These are phyloP conservation scores for Podospora didyma DNA, from an alignment of 495 filamentous ascomycete genomes.

Conservation along the genomic window DNA sequence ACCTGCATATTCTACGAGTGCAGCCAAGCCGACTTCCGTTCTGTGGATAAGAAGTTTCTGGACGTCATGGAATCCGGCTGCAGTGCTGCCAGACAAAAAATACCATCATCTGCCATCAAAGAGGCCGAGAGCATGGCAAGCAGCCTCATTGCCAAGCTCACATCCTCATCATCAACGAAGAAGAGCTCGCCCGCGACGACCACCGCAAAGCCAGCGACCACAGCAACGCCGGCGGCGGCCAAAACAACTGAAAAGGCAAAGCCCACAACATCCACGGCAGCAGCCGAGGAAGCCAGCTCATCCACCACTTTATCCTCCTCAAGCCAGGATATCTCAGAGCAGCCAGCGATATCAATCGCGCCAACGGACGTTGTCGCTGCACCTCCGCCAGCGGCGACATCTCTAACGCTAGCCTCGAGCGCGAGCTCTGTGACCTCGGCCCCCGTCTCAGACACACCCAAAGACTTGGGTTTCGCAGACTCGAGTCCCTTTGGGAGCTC, in stretches of 20 bases:
- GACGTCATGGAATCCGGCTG: conserved; percentile 19
- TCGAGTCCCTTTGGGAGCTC: background rate
- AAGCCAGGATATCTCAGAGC: background rate
- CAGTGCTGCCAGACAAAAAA: conserved; percentile 10
- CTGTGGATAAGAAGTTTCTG: conserved; percentile 19
- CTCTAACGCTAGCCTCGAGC: background rate
- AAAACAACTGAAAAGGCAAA: background rate
- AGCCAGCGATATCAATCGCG: background rate
- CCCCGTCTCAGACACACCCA: background rate
- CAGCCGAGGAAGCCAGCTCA: background rate
- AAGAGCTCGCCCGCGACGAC: background rate
- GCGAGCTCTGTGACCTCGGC: background rate
- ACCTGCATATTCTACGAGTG: conserved; percentile 28
- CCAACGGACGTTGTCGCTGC: background rate
- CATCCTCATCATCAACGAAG: conserved; percentile 4
- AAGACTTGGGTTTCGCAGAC: background rate
- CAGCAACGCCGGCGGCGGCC: conserved; percentile 3
- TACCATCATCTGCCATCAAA: conserved; percentile 17
- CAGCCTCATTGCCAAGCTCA: conserved; percentile 15
- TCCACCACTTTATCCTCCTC: background rate
- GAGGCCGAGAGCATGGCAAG: conserved; percentile 19
- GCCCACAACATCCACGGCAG: background rate
- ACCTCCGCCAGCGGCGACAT: background rate
- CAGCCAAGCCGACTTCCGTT: conserved; percentile 16
- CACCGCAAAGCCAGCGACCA: background rate